Conservation (phyloP, 345 rosid species). For the Camelina neglecta region DNA sequence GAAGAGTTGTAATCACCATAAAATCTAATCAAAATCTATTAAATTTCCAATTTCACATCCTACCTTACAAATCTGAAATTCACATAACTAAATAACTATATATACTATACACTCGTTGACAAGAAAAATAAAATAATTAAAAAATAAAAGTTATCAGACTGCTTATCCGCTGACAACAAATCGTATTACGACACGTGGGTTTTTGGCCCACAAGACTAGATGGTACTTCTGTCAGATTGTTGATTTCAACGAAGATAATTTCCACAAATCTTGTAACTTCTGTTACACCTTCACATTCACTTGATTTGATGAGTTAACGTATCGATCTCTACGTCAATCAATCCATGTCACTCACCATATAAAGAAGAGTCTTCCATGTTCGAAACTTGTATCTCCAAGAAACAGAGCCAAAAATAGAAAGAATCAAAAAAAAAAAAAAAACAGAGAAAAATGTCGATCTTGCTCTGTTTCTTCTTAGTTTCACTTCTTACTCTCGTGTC, state of each 20-base stretch:
- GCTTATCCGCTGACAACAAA: neutral
- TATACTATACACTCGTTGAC: neutral
- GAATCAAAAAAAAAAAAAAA: neutral
- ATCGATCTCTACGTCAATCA: neutral
- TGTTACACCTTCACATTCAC: neutral
- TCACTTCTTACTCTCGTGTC: slow-evolving; percentile 11
- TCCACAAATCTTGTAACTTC: slow-evolving; percentile 5
- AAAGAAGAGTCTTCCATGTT: neutral
- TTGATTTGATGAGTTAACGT: neutral
- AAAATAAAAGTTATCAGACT: no score
- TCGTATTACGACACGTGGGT: neutral
- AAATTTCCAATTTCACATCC: neutral
- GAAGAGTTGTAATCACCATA: no score
- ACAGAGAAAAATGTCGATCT: slow-evolving; percentile 33
- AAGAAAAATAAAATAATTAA: no score
- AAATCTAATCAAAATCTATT: neutral
- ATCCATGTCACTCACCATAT: neutral
- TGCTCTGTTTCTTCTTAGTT: slow-evolving; percentile 36
- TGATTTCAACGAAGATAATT: slow-evolving; percentile 3
- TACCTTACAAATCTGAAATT: no score
- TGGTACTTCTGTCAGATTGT: neutral
- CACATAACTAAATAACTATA: neutral
- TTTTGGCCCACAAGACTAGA: neutral
- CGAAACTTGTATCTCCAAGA: slow-evolving; percentile 7
- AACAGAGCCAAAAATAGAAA: neutral